Percentiles rank a stretch among this genome's conserved stretches.
phyloP scores from a whole-genome alignment of 2,329 filamentous ascomycete genomes.

The Fusarium coffeatum region DNA sequence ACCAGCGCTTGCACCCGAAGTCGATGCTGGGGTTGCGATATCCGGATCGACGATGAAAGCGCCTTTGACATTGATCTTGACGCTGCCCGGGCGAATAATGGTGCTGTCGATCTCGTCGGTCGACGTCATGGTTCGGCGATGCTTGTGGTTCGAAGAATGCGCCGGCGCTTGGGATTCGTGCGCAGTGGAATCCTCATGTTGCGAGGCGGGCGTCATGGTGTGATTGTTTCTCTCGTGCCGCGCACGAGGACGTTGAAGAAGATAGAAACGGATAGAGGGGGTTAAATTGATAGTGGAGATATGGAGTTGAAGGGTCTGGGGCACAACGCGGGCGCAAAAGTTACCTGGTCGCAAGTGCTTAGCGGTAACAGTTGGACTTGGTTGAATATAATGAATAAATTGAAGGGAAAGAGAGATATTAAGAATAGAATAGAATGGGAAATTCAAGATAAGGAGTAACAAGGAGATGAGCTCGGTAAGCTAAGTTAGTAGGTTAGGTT shows the following conservation, averaged over 20 bases:
- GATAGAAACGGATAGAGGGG: constrained; percentile 11
- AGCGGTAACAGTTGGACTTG: neutral
- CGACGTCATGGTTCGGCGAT: constrained; percentile 56
- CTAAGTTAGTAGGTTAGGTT: neutral
- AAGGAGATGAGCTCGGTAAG: constrained; percentile 8
- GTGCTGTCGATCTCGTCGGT: constrained; percentile 70
- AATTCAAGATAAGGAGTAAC: neutral
- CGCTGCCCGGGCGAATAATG: constrained; percentile 73
- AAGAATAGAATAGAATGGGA: neutral
- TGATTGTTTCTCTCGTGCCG: constrained; percentile 3
- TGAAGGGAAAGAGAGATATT: neutral
- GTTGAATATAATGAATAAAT: neutral
- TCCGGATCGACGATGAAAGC: constrained; percentile 96
- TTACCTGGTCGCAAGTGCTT: neutral
- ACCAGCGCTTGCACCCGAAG: constrained; percentile 45
- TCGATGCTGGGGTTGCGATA: constrained; percentile 62
- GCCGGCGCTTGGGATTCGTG: constrained; percentile 23
- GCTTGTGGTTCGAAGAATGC: constrained; percentile 33
- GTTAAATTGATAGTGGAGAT: constrained; percentile 23
- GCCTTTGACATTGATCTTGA: constrained; percentile 95
- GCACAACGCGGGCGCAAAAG: constrained; percentile 14
- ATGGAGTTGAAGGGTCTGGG: constrained; percentile 26
- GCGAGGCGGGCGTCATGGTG: constrained; percentile 42
- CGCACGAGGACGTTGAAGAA: constrained; percentile 11
- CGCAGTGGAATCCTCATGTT: constrained; percentile 42